Evolutionary conservation across 2,329 filamentous ascomycete species (phyloP).

Genomic region (Atkinsonella texensis): DNA sequence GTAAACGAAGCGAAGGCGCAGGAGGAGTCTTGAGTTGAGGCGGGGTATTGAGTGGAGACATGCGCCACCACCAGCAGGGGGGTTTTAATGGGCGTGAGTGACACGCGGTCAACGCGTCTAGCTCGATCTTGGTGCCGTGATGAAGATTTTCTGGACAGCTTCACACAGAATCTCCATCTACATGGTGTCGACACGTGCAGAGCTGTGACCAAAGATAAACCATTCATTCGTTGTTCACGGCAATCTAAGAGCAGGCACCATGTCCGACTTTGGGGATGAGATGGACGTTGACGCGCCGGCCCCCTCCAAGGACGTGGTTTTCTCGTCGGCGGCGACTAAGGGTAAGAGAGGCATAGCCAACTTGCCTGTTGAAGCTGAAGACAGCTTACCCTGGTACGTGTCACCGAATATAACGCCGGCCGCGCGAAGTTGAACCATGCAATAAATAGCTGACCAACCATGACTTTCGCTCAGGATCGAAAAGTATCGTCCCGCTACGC

Average conservation of each 20-base stretch:
- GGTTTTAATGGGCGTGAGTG: background rate
- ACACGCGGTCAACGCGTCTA: constrained; percentile 4
- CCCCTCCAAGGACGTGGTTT: constrained; percentile 40
- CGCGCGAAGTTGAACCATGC: background rate
- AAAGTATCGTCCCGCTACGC: constrained; percentile 82
- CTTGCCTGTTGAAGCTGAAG: constrained; percentile 84
- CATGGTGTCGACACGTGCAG: too few species aligned
- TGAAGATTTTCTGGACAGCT: background rate
- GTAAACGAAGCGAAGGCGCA: background rate
- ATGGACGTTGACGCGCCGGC: constrained; percentile 47
- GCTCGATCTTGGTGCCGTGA: background rate
- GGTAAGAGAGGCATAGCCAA: constrained; percentile 90
- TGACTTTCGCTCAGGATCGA: constrained; percentile 57
- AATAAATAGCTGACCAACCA: background rate
- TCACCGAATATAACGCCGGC: background rate
- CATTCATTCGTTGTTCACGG: too few species aligned
- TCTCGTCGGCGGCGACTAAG: constrained; percentile 68
- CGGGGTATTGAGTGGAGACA: background rate
- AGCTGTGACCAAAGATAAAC: too few species aligned
- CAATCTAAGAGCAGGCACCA: constrained; percentile 14
- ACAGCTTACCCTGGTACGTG: constrained; percentile 77
- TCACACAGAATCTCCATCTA: too few species aligned
- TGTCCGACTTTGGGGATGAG: constrained; percentile 49
- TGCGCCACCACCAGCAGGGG: background rate
- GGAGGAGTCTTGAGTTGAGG: background rate